A percentile compares a stretch with the other conserved stretches of the same genome.
These are phyloP conservation scores for Aspergillus incahuasiensis DNA, from an alignment of 495 filamentous ascomycete species.

Conservation along the genomic window DNA sequence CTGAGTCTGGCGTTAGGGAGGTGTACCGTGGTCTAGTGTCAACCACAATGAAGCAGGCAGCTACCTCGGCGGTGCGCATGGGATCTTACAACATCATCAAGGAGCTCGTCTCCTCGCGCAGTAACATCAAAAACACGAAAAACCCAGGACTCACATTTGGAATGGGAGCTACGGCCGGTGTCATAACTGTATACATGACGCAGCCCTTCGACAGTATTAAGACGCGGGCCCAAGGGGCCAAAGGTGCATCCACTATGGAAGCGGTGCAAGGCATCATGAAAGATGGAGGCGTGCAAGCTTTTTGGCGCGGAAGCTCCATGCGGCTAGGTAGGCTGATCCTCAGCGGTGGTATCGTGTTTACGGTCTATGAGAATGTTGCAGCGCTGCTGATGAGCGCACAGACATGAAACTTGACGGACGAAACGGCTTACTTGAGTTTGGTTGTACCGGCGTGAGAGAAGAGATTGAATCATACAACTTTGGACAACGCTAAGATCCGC, in stretches of 20 bases:
- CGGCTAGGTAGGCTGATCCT: conserved; percentile 57
- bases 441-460: too few species aligned
- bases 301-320: conserved; percentile 68
- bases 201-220: conserved; percentile 68
- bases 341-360: conserved; percentile 63
- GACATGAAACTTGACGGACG: neutral
- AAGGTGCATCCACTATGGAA: conserved; percentile 45
- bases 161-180: conserved; percentile 57
- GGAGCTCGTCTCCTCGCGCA: conserved; percentile 43
- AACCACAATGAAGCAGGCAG: conserved; percentile 64
- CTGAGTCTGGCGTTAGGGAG: conserved; percentile 46
- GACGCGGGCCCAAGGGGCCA: conserved; percentile 56
- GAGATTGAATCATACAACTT: too few species aligned
- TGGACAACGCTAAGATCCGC: too few species aligned
- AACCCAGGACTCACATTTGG: conserved; percentile 51
- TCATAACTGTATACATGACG: conserved; percentile 56
- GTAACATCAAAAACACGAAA: conserved; percentile 30
- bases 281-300: conserved; percentile 54
- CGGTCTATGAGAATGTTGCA: conserved; percentile 48
- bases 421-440: too few species aligned
- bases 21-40: conserved; percentile 58
- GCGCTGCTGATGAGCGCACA: neutral
- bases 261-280: conserved; percentile 47
- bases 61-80: conserved; percentile 60
- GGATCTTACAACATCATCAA: conserved; percentile 66